Evolutionary conservation across 495 filamentous ascomycete species (phyloP).

Genomic region (Daldinia caldariorum): DNA sequence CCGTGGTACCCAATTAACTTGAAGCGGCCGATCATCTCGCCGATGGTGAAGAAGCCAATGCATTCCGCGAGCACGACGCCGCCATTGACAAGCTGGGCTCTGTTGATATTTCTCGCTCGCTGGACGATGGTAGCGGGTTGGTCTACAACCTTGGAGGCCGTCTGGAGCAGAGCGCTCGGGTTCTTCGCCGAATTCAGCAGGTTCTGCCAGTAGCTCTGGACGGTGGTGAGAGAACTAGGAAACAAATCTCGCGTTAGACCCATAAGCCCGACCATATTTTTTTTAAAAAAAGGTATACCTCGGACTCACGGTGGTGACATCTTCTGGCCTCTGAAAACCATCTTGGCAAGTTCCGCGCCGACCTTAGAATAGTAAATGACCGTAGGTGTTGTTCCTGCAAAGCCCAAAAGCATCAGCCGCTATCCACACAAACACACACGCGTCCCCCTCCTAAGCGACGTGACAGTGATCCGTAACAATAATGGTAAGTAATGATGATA

Average conservation of each 20-base stretch:
- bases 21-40: constrained; percentile 93
- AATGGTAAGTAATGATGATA: neutral
- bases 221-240: constrained; percentile 74
- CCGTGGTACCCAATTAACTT: constrained; percentile 95
- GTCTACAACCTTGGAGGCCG: constrained; percentile 47
- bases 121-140: constrained; percentile 62
- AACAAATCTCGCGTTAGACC: constrained; percentile 45
- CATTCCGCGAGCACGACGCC: constrained; percentile 86
- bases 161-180: constrained; percentile 61
- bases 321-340: constrained; percentile 87
- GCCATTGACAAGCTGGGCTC: constrained; percentile 70
- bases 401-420: constrained; percentile 43
- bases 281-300: neutral
- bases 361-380: constrained; percentile 92
- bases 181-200: constrained; percentile 72
- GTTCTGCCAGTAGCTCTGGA: constrained; percentile 88
- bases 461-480: neutral
- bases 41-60: constrained; percentile 96
- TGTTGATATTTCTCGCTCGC: constrained; percentile 73
- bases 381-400: constrained; percentile 81
- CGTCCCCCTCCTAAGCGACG: constrained; percentile 10
- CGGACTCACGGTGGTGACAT: constrained; percentile 91
- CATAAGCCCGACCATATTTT: neutral
- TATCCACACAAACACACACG: constrained; percentile 18
- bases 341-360: constrained; percentile 82